A percentile compares a stretch with the other conserved stretches of the same genome.
Conservation (phyloP, 2,329 filamentous ascomycete species). For the Fusarium oligoseptatum region DNA sequence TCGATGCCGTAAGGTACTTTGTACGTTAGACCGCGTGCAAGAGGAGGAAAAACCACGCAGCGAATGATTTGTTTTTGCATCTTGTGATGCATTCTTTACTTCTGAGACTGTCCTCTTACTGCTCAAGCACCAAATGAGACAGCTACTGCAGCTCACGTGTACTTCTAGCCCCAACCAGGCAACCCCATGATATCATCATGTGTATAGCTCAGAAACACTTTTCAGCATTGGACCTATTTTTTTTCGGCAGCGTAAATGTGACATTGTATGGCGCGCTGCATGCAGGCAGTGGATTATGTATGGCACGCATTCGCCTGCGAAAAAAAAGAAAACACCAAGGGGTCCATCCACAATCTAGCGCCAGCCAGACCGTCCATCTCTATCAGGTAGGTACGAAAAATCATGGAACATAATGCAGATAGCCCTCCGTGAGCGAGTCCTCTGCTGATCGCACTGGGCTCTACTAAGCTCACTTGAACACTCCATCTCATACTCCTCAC, state of each 20-base stretch:
- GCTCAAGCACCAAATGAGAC: not conserved
- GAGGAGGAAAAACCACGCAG: not conserved
- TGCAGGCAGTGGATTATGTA: conserved; percentile 38
- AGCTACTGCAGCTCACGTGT: conserved; percentile 13
- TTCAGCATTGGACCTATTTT: conserved; percentile 29
- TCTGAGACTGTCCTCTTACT: not conserved
- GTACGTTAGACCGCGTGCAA: not conserved
- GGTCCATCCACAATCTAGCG: conserved; percentile 43
- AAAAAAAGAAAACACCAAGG: conserved; percentile 31
- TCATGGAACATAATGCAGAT: conserved; percentile 48
- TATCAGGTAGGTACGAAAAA: conserved; percentile 52
- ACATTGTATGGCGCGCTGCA: conserved; percentile 43
- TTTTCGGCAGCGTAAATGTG: conserved; percentile 38
- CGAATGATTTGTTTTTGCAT: not conserved
- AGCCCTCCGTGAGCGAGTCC: conserved; percentile 45
- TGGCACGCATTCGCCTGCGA: conserved; percentile 41
- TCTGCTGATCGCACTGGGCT: conserved; percentile 35
- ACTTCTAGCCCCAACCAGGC: not conserved
- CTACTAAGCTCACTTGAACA: conserved; percentile 38
- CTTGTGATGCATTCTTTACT: not conserved
- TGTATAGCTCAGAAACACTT: conserved; percentile 32
- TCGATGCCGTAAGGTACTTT: not conserved
- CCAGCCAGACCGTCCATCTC: conserved; percentile 50
- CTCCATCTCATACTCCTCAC: conserved; percentile 2
- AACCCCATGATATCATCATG: conserved; percentile 1